A percentile compares a stretch with the other conserved stretches of the same genome.
These are phyloP conservation scores for Phellopilus nigrolimitatus DNA, from an alignment of 1,284 basidiomycete species.

Conservation along the genomic window DNA sequence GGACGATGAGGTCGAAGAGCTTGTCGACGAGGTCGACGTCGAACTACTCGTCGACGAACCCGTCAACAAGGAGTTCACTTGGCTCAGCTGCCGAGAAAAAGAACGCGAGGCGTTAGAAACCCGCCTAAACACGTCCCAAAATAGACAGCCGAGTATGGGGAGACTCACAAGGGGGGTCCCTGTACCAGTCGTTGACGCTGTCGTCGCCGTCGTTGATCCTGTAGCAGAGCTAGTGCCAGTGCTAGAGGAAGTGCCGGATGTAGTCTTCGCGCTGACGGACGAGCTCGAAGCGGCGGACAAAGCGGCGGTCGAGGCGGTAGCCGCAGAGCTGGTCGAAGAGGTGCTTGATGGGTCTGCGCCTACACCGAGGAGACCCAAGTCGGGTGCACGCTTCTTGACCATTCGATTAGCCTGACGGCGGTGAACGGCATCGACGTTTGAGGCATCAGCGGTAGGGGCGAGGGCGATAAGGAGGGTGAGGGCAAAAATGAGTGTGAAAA, in stretches of 20 bases:
- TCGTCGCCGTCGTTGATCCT: not conserved
- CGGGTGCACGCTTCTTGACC: conserved; percentile 55
- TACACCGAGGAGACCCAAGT: conserved; percentile 20
- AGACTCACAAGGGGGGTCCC: not conserved
- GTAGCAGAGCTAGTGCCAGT: not conserved
- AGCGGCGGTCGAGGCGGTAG: not conserved
- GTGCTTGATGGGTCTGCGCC: conserved; percentile 7
- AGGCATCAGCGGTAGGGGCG: conserved; percentile 40
- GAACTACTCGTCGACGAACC: not conserved
- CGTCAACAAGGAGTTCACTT: not conserved
- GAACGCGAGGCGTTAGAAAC: no score
- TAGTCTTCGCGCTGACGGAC: no score
- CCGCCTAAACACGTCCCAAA: not conserved
- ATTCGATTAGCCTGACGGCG: conserved; percentile 62
- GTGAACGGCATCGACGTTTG: conserved; percentile 29
- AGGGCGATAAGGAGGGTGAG: conserved; percentile 47
- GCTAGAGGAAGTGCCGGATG: not conserved
- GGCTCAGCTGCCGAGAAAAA: no score
- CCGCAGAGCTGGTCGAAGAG: not conserved
- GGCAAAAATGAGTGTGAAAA: conserved; percentile 57
- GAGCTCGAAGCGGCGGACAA: not conserved
- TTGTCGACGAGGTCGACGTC: conserved; percentile 19
- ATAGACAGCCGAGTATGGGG: not conserved
- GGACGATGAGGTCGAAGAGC: conserved; percentile 21
- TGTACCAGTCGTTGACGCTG: not conserved